A percentile compares a stretch with the other conserved stretches of the same genome.
phyloP scores from a whole-genome alignment of 306 rosid genomes.

The Luffa aegyptiaca region DNA sequence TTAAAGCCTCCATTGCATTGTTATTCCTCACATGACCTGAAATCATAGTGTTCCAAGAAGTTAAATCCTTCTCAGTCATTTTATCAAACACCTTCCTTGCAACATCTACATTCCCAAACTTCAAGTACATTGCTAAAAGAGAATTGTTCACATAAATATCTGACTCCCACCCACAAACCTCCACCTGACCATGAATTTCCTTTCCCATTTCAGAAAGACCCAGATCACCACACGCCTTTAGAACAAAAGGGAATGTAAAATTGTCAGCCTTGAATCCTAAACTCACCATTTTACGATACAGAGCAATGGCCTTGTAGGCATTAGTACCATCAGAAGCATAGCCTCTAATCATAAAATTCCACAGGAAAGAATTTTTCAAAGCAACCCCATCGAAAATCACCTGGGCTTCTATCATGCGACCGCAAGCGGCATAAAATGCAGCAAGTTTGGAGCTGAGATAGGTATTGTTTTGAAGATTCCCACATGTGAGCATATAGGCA shows the following conservation, averaged over 20 bases:
- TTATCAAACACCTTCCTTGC: constrained; percentile 45
- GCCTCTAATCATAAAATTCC: constrained; percentile 49
- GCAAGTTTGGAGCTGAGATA: constrained; percentile 43
- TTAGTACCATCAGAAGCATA: constrained; percentile 25
- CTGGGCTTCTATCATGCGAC: constrained; percentile 32
- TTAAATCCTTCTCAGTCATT: constrained; percentile 40
- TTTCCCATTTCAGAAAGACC: constrained; percentile 27
- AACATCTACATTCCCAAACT: constrained; percentile 26
- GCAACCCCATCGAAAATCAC: constrained; percentile 24
- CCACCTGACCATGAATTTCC: constrained; percentile 36
- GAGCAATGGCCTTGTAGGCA: constrained; percentile 17
- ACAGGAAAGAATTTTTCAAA: constrained; percentile 33
- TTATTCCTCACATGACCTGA: constrained; percentile 35
- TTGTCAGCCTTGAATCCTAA: constrained; percentile 33
- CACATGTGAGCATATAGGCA: constrained; percentile 24
- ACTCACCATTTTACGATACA: constrained; percentile 37
- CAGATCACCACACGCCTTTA: constrained; percentile 51
- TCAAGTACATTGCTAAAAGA: constrained; percentile 29
- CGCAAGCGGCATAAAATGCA: constrained; percentile 39
- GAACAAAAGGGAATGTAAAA: constrained; percentile 52
- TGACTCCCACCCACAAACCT: constrained; percentile 33
- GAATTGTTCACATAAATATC: constrained; percentile 49
- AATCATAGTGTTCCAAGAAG: constrained; percentile 43
- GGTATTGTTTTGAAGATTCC: constrained; percentile 30
- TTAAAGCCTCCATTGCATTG: constrained; percentile 21